phyloP scores from a whole-genome alignment of 2,329 filamentous ascomycete genomes.

The Penicillium paneum region DNA sequence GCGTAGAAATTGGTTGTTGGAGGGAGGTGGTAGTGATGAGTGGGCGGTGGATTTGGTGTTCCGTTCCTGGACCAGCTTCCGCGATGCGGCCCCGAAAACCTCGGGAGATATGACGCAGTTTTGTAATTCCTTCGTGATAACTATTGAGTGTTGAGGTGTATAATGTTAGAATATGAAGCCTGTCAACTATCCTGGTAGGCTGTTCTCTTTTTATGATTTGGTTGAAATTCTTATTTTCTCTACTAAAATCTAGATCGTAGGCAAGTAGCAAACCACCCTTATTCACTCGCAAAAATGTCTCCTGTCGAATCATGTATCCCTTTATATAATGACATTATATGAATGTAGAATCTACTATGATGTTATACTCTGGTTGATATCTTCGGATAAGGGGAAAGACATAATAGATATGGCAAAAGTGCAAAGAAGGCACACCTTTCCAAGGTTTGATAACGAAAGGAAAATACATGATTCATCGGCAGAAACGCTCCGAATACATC shows the following conservation, averaged over 20 bases:
- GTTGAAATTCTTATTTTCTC: neutral
- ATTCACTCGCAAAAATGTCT: no score
- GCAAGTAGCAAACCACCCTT: neutral
- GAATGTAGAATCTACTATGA: no score
- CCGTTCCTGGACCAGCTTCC: constrained; percentile 8
- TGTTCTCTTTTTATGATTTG: no score
- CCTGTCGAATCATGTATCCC: neutral
- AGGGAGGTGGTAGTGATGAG: neutral
- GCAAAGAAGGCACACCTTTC: neutral
- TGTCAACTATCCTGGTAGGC: neutral
- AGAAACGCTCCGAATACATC: neutral
- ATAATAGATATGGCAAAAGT: neutral
- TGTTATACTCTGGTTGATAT: neutral
- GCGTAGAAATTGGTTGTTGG: neutral
- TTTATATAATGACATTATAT: neutral
- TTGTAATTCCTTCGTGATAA: neutral
- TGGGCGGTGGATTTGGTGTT: constrained; percentile 2
- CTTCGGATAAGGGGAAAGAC: neutral
- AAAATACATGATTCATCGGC: neutral
- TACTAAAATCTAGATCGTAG: neutral
- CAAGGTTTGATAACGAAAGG: neutral
- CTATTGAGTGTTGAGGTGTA: neutral
- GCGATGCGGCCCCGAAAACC: neutral
- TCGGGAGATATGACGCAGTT: constrained; percentile 7
- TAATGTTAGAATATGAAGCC: neutral